Base-by-base conservation (phyloP, 495 filamentous ascomycete genomes). In the Aspergillus ellipticus region DNA sequence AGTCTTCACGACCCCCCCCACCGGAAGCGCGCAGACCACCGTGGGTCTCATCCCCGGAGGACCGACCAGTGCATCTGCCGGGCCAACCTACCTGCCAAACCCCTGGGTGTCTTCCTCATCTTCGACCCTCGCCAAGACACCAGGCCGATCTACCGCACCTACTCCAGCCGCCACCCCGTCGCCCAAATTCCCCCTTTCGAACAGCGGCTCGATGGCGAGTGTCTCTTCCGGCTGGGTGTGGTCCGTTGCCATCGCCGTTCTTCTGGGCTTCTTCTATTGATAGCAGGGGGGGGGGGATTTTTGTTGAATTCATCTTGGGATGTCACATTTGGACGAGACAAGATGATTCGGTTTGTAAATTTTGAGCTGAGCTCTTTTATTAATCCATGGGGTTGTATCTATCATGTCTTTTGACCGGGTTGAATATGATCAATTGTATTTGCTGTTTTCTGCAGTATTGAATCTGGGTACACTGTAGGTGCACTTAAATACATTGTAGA, bases 1-100 rank as follows among this genome's bases (percentile, higher is more conserved):
- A 49, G 73, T 70, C 60, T 89, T 92, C 78, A 80, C 79, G 42
- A 90, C 87, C 42, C 65, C 66, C 58, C 65, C 66, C 58, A 74
- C 74, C 39, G 66, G 67, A 11, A 65, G 59, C 33, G 53, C 61
- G 21, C 57, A 64, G 5, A 65, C 61, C 17, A 59, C 54, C 42
- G 63, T 66, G 29, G 64, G 66, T 15, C 54, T 61, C 13, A 42
- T 66, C 39, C 68, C 68, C 3, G 54, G 49, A 0, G 63, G 51
- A 37, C 46, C 48, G 10, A 60, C 66, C 17, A 50, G 51, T 35
- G 45, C 49, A 4, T 54, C 50, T n/a, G 42, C 56, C 10, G 24
- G 22, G 5, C 7, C n/a, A 22, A 53, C 53, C 29, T 17, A 20
- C 5, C 24, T 60, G 13, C 42, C 57, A 2, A 60, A 60, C 53